These are phyloP conservation scores for Chlorophyllum brunneum DNA, from an alignment of 768 basidiomycete species.

Conservation along the genomic window DNA sequence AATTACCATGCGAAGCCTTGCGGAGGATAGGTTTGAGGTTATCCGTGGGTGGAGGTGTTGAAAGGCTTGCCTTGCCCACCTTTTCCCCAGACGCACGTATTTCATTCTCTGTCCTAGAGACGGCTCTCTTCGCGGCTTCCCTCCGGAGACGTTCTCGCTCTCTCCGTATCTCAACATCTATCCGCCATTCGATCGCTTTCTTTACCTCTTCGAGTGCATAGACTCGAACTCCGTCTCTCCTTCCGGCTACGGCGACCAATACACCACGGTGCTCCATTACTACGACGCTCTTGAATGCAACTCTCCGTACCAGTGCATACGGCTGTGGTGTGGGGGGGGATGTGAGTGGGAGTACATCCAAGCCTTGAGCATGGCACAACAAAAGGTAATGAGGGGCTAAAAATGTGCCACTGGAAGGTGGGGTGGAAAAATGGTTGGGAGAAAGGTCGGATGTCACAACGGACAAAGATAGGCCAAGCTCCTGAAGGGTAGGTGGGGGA, in stretches of 20 bases:
- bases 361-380: conserved; percentile 80
- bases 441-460: conserved; percentile 65
- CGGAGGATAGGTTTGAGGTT: conserved; percentile 28
- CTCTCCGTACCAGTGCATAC: conserved; percentile 78
- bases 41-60: conserved; percentile 40
- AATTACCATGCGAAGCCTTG: conserved; percentile 35
- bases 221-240: conserved; percentile 82
- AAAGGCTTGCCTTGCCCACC: conserved; percentile 42
- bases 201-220: conserved; percentile 86
- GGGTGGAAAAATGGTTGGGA: conserved; percentile 73
- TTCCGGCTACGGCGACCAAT: conserved; percentile 84
- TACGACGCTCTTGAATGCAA: conserved; percentile 82
- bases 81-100: conserved; percentile 44
- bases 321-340: conserved; percentile 74
- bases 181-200: conserved; percentile 83
- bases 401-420: conserved; percentile 77
- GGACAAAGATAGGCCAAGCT: conserved; percentile 71
- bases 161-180: conserved; percentile 73
- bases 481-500: conserved; percentile 65
- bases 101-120: conserved; percentile 27
- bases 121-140: conserved; percentile 58
- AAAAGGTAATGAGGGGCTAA: conserved; percentile 78
- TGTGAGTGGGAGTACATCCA: conserved; percentile 78
- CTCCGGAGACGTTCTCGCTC: conserved; percentile 70
- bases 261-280: conserved; percentile 92